Conservation (phyloP, 768 basidiomycete genomes). For the Auriculariales sp. region DNA sequence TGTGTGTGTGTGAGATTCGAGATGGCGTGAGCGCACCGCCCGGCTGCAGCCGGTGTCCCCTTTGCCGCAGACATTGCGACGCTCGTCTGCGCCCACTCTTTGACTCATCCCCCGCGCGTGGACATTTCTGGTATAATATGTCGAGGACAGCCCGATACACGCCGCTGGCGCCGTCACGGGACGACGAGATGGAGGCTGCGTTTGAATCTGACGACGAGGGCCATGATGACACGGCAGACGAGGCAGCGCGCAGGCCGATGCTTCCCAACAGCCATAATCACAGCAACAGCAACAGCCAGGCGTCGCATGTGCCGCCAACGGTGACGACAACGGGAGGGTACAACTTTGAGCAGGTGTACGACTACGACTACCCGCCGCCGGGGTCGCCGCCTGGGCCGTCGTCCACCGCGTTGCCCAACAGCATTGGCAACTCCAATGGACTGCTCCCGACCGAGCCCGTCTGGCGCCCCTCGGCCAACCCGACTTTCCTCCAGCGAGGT, state of each 20-base stretch:
- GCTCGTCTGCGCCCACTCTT: not conserved
- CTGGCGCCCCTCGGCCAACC: slow-evolving; percentile 15
- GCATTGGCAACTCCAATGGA: slow-evolving; percentile 63
- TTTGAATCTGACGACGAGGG: not conserved
- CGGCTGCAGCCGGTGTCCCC: slow-evolving; percentile 1
- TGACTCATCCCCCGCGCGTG: too few relatives aligned
- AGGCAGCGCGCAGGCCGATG: not conserved
- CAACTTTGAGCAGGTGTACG: slow-evolving; percentile 63
- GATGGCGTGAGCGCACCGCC: too few relatives aligned
- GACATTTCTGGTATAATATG: too few relatives aligned
- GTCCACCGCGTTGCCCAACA: slow-evolving; percentile 43
- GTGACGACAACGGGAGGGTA: slow-evolving; percentile 29
- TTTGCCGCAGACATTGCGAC: not conserved
- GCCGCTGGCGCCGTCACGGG: not conserved
- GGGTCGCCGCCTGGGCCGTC: slow-evolving; percentile 61
- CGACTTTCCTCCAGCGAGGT: slow-evolving; percentile 24
- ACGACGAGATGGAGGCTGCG: slow-evolving; percentile 1
- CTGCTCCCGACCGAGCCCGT: slow-evolving; percentile 36
- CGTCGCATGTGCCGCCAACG: not conserved
- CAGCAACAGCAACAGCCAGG: not conserved
- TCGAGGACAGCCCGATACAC: too few relatives aligned
- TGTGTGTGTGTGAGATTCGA: too few relatives aligned
- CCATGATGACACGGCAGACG: not conserved
- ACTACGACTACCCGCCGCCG: slow-evolving; percentile 66
- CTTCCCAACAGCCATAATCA: not conserved